Conservation (phyloP, 371 early-diverging fungal species). For the Mucor velutinosus region DNA sequence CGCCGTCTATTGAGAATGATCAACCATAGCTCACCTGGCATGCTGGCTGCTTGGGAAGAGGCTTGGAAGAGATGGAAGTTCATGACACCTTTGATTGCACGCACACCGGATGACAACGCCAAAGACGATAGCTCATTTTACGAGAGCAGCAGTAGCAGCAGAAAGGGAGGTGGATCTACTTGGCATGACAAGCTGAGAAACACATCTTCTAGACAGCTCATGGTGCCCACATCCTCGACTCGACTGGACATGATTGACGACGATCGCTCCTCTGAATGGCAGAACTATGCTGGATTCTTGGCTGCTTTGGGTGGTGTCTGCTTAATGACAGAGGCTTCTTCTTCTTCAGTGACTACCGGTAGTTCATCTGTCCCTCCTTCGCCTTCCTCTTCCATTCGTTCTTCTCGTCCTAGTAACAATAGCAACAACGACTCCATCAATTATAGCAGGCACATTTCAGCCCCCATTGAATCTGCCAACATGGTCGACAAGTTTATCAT, state of each 20-base stretch:
- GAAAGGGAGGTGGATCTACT: conserved; percentile 11
- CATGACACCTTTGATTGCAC: conserved; percentile 43
- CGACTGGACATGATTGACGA: conserved; percentile 27
- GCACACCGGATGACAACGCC: conserved; percentile 30
- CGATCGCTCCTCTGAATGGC: conserved; percentile 53
- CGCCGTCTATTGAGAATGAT: conserved; percentile 68
- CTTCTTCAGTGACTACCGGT: too few species aligned
- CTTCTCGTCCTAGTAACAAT: not conserved
- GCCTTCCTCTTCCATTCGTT: not conserved
- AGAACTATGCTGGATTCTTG: conserved; percentile 69
- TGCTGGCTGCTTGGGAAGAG: conserved; percentile 83
- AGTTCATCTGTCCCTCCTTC: not conserved
- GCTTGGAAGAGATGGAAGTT: conserved; percentile 76
- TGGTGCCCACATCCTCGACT: not conserved
- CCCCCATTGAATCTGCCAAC: conserved; percentile 28
- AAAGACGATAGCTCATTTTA: not conserved
- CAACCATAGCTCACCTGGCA: conserved; percentile 69
- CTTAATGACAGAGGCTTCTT: conserved; percentile 28
- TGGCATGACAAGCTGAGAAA: conserved; percentile 31
- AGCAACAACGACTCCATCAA: not conserved
- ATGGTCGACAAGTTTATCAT: conserved; percentile 78
- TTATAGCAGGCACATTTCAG: conserved; percentile 12
- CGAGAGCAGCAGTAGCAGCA: not conserved
- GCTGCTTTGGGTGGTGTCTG: conserved; percentile 69
- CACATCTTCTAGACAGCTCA: conserved; percentile 6